Conservation (phyloP, 148 eudicot species). For the Tetragonia tetragonoides region DNA sequence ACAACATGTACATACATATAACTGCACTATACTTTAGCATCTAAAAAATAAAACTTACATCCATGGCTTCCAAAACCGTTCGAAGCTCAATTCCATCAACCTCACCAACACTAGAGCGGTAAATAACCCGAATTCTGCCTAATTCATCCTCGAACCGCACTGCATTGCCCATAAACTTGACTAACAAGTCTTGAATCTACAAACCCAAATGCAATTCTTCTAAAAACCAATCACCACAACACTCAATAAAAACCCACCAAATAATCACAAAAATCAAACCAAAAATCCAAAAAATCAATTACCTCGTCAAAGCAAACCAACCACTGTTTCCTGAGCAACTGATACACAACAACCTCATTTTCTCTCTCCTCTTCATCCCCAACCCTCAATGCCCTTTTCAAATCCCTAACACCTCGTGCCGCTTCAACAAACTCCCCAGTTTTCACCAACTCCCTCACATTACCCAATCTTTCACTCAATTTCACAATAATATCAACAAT, state of each 20-base stretch:
- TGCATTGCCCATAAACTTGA: constrained; percentile 59
- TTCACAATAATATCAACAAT: constrained; percentile 46
- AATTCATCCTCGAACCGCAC: constrained; percentile 53
- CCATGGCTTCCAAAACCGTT: constrained; percentile 82
- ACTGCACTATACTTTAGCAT: no score
- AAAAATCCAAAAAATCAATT: neutral
- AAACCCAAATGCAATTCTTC: constrained; percentile 54
- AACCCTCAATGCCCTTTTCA: constrained; percentile 57
- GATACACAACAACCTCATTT: constrained; percentile 59
- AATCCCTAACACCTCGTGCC: constrained; percentile 43
- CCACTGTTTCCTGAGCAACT: constrained; percentile 70
- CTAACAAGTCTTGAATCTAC: constrained; percentile 84
- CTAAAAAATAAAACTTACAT: constrained; percentile 45
- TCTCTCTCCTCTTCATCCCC: constrained; percentile 44
- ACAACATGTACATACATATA: no score
- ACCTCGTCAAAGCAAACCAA: constrained; percentile 76
- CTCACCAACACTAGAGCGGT: constrained; percentile 36
- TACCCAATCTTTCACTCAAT: constrained; percentile 38
- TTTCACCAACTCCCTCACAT: constrained; percentile 37
- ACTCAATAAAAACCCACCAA: constrained; percentile 21
- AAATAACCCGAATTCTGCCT: constrained; percentile 44
- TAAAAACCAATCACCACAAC: constrained; percentile 44
- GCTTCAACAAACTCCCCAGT: constrained; percentile 63
- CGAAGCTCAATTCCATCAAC: constrained; percentile 54
- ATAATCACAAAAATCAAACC: neutral